A percentile compares a stretch with the other conserved stretches of the same genome.
Conservation (phyloP, 2,329 filamentous ascomycete species). For the Cadophora gregata region DNA sequence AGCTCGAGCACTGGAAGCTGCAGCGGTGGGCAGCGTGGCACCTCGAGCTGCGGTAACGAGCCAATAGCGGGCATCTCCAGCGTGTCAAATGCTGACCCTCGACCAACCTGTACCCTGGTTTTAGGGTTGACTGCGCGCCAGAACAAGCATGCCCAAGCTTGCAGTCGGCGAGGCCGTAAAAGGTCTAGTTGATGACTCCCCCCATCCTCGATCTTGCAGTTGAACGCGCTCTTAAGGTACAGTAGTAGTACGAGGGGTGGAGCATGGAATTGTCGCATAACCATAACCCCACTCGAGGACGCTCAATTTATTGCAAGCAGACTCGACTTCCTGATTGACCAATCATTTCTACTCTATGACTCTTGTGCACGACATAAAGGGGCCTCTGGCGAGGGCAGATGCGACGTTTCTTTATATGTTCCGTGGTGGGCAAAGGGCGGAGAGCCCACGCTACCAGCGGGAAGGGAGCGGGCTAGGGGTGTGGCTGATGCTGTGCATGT, state of each 20-base stretch:
- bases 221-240: not conserved
- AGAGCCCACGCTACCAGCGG: conserved; percentile 2
- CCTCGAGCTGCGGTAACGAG: not conserved
- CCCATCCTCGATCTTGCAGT: not conserved
- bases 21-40: too few relatives aligned
- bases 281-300: not conserved
- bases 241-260: not conserved
- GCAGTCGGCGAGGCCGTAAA: not conserved
- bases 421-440: conserved; percentile 1
- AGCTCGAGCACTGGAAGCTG: not conserved
- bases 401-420: conserved; percentile 16
- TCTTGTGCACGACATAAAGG: conserved; percentile 10
- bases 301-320: not conserved
- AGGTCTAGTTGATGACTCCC: conserved; percentile 16
- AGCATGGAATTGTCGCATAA: not conserved
- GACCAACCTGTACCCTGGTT: not conserved
- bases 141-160: conserved; percentile 4
- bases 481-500: conserved; percentile 16
- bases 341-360: conserved; percentile 17
- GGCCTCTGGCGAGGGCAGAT: conserved; percentile 16
- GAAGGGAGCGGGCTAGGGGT: not conserved
- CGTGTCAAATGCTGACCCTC: not conserved
- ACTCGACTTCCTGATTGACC: conserved; percentile 13
- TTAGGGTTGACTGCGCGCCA: not conserved
- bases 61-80: not conserved